Conservation (phyloP, 1,284 basidiomycete genomes). For the Psilocybe mexicana region DNA sequence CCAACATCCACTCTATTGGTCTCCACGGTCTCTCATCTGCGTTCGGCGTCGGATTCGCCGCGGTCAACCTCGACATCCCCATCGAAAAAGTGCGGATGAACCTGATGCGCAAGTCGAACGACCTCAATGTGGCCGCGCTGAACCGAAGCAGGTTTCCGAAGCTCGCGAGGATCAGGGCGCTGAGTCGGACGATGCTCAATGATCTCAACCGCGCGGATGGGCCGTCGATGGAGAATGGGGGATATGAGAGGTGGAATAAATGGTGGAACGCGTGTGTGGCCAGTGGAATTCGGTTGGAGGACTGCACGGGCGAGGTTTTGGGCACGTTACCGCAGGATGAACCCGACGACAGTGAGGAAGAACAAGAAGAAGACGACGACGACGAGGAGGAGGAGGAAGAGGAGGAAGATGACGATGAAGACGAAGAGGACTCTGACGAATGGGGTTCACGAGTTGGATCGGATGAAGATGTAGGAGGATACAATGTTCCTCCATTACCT, state of each 20-base stretch:
- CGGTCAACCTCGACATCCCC: constrained; percentile 15
- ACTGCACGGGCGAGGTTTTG: constrained; percentile 62
- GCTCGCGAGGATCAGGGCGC: constrained; percentile 54
- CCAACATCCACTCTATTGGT: constrained; percentile 59
- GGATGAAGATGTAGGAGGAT: constrained; percentile 33
- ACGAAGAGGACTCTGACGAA: constrained; percentile 29
- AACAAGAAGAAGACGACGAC: constrained; percentile 29
- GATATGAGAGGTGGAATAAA: constrained; percentile 62
- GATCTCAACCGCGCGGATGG: constrained; percentile 56
- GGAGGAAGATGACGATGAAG: constrained; percentile 29
- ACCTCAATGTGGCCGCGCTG: constrained; percentile 61
- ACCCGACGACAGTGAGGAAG: constrained; percentile 34
- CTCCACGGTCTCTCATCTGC: constrained; percentile 69
- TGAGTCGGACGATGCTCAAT: constrained; percentile 53
- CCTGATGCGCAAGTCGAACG: constrained; percentile 52
- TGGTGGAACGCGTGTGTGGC: constrained; percentile 59
- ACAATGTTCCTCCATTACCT: constrained; percentile 25
- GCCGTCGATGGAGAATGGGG: constrained; percentile 38
- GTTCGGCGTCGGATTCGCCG: constrained; percentile 57
- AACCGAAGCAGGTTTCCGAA: constrained; percentile 58
- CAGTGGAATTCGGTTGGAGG: constrained; percentile 57
- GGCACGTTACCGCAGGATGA: constrained; percentile 52
- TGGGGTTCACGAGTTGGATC: constrained; percentile 33
- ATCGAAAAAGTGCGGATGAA: constrained; percentile 26
- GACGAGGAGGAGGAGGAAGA: constrained; percentile 25